Base-by-base conservation (phyloP, 805 yeast species). In the Metschnikowia santaceciliae region DNA sequence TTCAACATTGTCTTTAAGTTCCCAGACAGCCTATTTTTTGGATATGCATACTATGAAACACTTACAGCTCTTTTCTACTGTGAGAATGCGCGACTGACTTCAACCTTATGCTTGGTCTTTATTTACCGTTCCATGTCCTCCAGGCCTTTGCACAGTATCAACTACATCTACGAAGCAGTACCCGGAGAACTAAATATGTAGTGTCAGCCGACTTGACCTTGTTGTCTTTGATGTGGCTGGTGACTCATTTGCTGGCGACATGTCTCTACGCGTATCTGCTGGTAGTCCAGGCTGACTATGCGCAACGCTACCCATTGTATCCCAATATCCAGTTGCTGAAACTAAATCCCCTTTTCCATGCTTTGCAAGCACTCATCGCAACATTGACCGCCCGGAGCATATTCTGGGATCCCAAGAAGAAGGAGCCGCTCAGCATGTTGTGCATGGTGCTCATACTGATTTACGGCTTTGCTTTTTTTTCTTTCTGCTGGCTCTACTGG, bases 151-250 rank as follows among this genome's bases (percentile, higher is more conserved):
- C 54, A 2, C 46, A 47, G 11, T 26, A 47, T 15, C 51, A 48
- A 2, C n/a, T 50, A n/a, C 11, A 39, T 5, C 50, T 45, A 17
- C 52, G 46, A 41, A 40, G 48, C 35, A 2, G 26, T 2, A 15
- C 20, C 20, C 48, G 46, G 23, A 40, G 46, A 22, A 47, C 54
- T 5, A 42, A 39, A 8, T 40, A 35, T 14, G 54, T 42, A 14
- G 23, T 57, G 5, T 56, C 59, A 23, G 47, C 51, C 15, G 59
- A 57, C 52, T 52, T 56, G 44, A 38, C 52, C 20, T 17, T 54
- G 6, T 52, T 52, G 47, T 50, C 54, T 10, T 50, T 49, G 46
- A 43, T 52, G 6, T 54, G 54, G 49, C 38, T 49, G n/a, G 14
- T 52, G 32, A 34, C 54, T 3, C 49, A 48, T 17, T 35, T 54